Evolutionary conservation across 495 filamentous ascomycete genomes (phyloP).

Genomic region (Jackrogersella minutella): DNA sequence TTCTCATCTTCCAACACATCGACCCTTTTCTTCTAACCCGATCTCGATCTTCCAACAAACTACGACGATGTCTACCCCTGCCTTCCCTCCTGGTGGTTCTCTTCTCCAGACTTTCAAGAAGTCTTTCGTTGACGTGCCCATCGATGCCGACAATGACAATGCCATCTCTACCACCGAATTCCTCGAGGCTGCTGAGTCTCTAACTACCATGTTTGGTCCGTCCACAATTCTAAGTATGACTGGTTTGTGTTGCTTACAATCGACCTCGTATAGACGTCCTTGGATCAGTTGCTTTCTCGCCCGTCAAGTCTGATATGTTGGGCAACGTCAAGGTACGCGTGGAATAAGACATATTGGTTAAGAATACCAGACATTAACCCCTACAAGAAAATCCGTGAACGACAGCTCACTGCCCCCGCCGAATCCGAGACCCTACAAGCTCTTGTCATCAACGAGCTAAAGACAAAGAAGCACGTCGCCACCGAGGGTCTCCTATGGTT

Average conservation of each 20-base stretch:
- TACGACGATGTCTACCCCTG: conserved; percentile 48
- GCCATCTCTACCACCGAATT: conserved; percentile 86
- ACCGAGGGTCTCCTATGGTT: conserved; percentile 93
- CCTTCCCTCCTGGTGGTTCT: conserved; percentile 70
- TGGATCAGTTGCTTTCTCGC: conserved; percentile 79
- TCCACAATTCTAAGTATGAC: background rate
- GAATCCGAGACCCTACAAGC: conserved; percentile 83
- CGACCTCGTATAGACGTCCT: conserved; percentile 69
- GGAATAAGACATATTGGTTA: background rate
- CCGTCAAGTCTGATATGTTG: conserved; percentile 88
- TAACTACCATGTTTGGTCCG: conserved; percentile 87
- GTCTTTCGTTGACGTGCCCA: conserved; percentile 82
- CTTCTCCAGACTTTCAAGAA: conserved; percentile 84
- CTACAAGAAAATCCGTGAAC: conserved; percentile 85
- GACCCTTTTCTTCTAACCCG: background rate
- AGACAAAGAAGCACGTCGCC: conserved; percentile 83
- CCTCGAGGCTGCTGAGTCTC: conserved; percentile 85
- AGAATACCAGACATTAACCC: conserved; percentile 18
- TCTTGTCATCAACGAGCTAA: conserved; percentile 85
- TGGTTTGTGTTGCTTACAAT: background rate
- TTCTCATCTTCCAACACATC: background rate
- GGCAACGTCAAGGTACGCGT: conserved; percentile 86
- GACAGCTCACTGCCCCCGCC: conserved; percentile 76
- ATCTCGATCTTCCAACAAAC: conserved; percentile 14
- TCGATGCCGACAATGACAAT: conserved; percentile 75